These are phyloP conservation scores for Dispira parvispora DNA, from an alignment of 192 early-diverging fungal species.

Conservation along the genomic window DNA sequence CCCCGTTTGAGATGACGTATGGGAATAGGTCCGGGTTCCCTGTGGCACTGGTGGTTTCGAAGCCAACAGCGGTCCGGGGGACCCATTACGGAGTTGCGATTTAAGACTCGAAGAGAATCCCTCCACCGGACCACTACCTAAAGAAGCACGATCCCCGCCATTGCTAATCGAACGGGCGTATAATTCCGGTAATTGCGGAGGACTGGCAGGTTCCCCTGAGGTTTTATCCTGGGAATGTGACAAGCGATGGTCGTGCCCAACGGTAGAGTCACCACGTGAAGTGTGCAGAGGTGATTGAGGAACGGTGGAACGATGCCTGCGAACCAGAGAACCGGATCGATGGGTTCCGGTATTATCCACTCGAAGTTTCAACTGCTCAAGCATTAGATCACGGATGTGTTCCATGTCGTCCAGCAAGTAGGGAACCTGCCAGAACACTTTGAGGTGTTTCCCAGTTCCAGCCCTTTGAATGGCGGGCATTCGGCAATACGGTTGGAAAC, in stretches of 20 bases:
- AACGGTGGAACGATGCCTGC: neutral
- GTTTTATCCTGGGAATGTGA: too few relatives aligned
- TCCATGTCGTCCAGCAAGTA: constrained; percentile 20
- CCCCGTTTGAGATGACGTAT: neutral
- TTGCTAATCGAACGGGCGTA: too few relatives aligned
- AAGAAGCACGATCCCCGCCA: too few relatives aligned
- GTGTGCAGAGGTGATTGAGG: neutral
- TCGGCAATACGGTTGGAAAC: constrained; percentile 53
- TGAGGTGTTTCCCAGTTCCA: constrained; percentile 50
- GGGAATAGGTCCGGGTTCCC: neutral
- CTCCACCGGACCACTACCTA: too few relatives aligned
- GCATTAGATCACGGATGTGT: neutral
- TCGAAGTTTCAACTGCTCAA: neutral
- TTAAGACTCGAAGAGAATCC: too few relatives aligned
- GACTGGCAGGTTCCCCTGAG: too few relatives aligned
- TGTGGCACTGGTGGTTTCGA: too few relatives aligned
- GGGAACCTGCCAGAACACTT: constrained; percentile 32
- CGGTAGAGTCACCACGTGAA: too few relatives aligned
- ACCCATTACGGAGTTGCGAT: too few relatives aligned
- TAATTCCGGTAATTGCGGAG: too few relatives aligned
- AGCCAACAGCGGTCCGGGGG: too few relatives aligned
- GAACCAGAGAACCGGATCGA: neutral
- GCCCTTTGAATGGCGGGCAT: constrained; percentile 78
- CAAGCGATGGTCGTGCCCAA: too few relatives aligned
- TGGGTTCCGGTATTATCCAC: neutral